Evolutionary conservation across 2,329 filamentous ascomycete genomes (phyloP).

Genomic region (Zarea fungicola): DNA sequence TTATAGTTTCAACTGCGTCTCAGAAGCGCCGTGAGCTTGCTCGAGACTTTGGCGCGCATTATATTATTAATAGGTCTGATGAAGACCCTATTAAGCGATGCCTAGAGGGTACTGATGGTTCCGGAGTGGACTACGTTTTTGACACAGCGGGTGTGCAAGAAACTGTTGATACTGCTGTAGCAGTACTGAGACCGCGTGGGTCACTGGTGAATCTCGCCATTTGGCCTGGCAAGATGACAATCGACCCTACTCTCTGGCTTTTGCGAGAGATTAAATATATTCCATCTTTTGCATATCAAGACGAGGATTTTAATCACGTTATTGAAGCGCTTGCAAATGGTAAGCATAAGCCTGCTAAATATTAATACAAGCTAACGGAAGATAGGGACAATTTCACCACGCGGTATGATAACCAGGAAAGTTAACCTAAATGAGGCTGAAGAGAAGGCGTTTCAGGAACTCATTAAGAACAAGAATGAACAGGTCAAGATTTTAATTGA

Average conservation of each 20-base stretch:
- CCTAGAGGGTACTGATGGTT: constrained; percentile 40
- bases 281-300: constrained; percentile 17
- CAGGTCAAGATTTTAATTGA: constrained; percentile 60
- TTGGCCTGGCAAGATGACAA: constrained; percentile 38
- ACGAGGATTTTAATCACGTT: constrained; percentile 50
- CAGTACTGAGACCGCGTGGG: constrained; percentile 46
- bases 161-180: constrained; percentile 40
- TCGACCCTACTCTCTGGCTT: constrained; percentile 47
- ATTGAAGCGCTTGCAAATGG: constrained; percentile 41
- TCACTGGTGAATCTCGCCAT: constrained; percentile 61
- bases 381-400: constrained; percentile 44
- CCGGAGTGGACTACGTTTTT: constrained; percentile 54
- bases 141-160: constrained; percentile 57
- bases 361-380: neutral
- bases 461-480: constrained; percentile 55
- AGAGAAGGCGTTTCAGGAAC: constrained; percentile 50
- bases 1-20: constrained; percentile 43
- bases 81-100: constrained; percentile 43
- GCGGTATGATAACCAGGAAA: constrained; percentile 55
- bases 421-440: constrained; percentile 52
- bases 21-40: constrained; percentile 37
- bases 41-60: constrained; percentile 37
- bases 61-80: constrained; percentile 33
- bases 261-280: no score
- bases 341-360: constrained; percentile 6